Base-by-base conservation (phyloP, 1,284 basidiomycete genomes). In the Ustilago tritici region DNA sequence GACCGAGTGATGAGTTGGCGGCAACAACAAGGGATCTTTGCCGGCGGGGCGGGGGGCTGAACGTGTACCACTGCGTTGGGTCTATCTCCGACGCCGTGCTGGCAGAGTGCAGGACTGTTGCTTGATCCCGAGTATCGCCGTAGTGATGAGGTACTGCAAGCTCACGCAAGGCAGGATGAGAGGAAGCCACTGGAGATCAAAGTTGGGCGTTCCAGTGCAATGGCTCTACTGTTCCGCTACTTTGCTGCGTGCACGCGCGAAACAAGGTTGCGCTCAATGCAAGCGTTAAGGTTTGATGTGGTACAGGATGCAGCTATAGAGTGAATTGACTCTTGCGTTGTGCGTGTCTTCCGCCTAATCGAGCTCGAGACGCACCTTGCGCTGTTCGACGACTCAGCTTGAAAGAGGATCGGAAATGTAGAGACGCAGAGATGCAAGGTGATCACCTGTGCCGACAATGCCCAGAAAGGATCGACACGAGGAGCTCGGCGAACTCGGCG, bases 31-130 rank as follows among this genome's bases (percentile, higher is more conserved):
- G 61, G 58, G 41, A 56, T 43, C 47, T 47, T 47, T 47, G 28
- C 58, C 61, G 61, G 36, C 58, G 15, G 52, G 53, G 50, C 43
- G 61, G 57, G 61, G 57, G 53, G 49, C 61, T 60, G 31, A 61
- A 46, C 53, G 23, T 53, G 61, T 67, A 73, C 70, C 65, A 61
- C 65, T 61, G 36, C 28, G 31, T 58, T 68, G 70, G 70, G 17
- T 64, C 70, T 73, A 72, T 61, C 61, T 67, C 70, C 65, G 65
- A 57, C 52, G 36, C 28, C 23, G 49, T 50, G 14, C 49, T 31
- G 23, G 38, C 34, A 43, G 41, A 32, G 23, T 49, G 56, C 62
- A 32, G 32, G 31, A 32, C 32, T n/a, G 32, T 36, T 11, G 43
- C 17, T 54, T 59, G 41, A 46, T 52, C 49, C 53, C 56, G 60